Evolutionary conservation across 2,329 filamentous ascomycete genomes (phyloP).

Genomic region (Colletotrichum sp.): DNA sequence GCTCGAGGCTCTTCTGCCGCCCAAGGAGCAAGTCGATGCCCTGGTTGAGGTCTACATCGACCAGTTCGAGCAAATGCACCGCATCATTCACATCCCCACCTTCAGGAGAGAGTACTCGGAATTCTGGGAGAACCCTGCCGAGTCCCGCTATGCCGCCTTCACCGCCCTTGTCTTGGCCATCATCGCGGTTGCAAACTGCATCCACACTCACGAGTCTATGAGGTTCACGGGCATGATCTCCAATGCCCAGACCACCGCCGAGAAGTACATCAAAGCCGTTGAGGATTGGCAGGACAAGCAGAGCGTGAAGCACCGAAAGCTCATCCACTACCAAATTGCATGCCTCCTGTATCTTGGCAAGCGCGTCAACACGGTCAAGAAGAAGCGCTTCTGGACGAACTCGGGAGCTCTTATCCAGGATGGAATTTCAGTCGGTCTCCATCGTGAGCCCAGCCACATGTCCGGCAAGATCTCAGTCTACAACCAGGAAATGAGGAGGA

Average conservation of each 20-base stretch:
- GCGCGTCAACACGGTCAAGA: slow-evolving; percentile 67
- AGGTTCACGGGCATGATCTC: slow-evolving; percentile 65
- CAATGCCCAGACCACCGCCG: slow-evolving; percentile 57
- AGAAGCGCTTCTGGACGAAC: slow-evolving; percentile 68
- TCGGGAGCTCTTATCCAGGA: slow-evolving; percentile 62
- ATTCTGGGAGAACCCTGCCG: slow-evolving; percentile 55
- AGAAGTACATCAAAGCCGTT: slow-evolving; percentile 61
- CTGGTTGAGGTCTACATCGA: slow-evolving; percentile 57
- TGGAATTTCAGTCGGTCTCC: slow-evolving; percentile 62
- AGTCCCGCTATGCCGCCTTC: slow-evolving; percentile 54
- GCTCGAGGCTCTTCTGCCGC: slow-evolving; percentile 56
- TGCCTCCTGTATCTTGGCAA: slow-evolving; percentile 67
- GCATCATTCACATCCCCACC: slow-evolving; percentile 64
- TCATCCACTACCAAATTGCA: slow-evolving; percentile 66
- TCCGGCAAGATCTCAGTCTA: slow-evolving; percentile 60
- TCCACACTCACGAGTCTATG: slow-evolving; percentile 56
- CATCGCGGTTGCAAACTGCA: slow-evolving; percentile 63
- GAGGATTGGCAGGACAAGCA: slow-evolving; percentile 60
- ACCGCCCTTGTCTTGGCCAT: slow-evolving; percentile 65
- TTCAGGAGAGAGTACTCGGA: slow-evolving; percentile 60
- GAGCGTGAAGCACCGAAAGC: slow-evolving; percentile 65
- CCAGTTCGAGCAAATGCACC: slow-evolving; percentile 60
- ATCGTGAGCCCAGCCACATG: slow-evolving; percentile 63
- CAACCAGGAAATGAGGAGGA: slow-evolving; percentile 66
- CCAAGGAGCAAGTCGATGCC: slow-evolving; percentile 52